phyloP scores from a whole-genome alignment of 257 asterid genomes.

The Phtheirospermum japonicum region DNA sequence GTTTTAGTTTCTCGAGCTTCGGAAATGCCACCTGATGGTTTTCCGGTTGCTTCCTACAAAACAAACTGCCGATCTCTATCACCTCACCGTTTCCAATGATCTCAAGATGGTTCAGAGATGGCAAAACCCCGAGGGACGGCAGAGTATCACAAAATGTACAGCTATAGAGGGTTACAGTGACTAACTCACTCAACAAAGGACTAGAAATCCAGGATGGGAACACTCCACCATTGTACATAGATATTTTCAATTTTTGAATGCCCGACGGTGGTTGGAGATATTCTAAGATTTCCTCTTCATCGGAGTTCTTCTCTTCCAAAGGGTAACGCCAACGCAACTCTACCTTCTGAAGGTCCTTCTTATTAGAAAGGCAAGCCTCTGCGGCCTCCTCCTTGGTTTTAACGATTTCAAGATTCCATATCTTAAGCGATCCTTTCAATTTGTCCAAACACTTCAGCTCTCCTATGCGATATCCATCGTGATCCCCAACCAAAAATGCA shows the following conservation, averaged over 20 bases:
- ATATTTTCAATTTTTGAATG: constrained; percentile 21
- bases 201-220: constrained; percentile 32
- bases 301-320: neutral
- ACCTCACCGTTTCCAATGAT: constrained; percentile 23
- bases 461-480: constrained; percentile 18
- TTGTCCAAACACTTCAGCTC: constrained; percentile 28
- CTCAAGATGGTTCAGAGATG: constrained; percentile 27
- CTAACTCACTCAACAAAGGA: constrained; percentile 17
- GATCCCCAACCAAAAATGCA: constrained; percentile 25
- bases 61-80: constrained; percentile 3
- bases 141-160: constrained; percentile 26
- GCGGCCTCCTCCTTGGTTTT: constrained; percentile 12
- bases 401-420: constrained; percentile 28
- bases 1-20: constrained; percentile 26
- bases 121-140: constrained; percentile 34
- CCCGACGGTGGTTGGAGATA: constrained; percentile 22
- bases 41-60: constrained; percentile 14
- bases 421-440: constrained; percentile 28
- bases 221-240: constrained; percentile 21
- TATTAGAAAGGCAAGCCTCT: constrained; percentile 17
- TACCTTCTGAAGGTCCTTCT: constrained; percentile 18
- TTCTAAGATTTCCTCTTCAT: constrained; percentile 26
- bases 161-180: constrained; percentile 19
- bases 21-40: constrained; percentile 21
- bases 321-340: constrained; percentile 25